A percentile compares a stretch with the other conserved stretches of the same genome.
Evolutionary conservation across 352 stramenopile genomes (phyloP).

Genomic region (Peronospora belbahrii): DNA sequence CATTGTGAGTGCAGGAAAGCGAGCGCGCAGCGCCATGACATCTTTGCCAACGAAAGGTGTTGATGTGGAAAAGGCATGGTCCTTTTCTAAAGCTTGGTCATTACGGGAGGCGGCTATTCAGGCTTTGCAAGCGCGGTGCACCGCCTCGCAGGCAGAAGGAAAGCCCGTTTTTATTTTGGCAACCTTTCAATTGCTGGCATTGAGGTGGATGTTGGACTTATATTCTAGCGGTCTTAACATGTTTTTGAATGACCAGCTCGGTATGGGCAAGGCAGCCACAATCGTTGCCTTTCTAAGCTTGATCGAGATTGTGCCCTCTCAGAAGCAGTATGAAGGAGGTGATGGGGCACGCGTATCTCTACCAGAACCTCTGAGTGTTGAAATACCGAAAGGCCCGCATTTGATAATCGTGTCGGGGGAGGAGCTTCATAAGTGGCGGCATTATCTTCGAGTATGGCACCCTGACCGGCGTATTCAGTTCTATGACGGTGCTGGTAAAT

Average conservation of each 20-base stretch:
- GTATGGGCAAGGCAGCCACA: conserved; percentile 78
- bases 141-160: conserved; percentile 15
- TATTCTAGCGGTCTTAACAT: conserved; percentile 56
- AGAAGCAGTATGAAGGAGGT: conserved; percentile 12
- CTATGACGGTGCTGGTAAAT: conserved; percentile 30
- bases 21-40: conserved; percentile 40
- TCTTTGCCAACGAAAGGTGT: conserved; percentile 9
- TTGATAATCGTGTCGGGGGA: conserved; percentile 70
- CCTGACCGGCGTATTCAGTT: conserved; percentile 47
- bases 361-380: not conserved
- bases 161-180: conserved; percentile 43
- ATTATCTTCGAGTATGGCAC: conserved; percentile 57
- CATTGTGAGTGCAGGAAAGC: conserved; percentile 38
- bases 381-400: conserved; percentile 36
- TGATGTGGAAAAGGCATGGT: conserved; percentile 7
- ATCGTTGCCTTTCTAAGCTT: conserved; percentile 68
- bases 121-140: conserved; percentile 23
- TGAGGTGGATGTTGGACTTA: conserved; percentile 79
- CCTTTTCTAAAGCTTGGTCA: conserved; percentile 7
- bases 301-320: conserved; percentile 31
- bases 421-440: conserved; percentile 76
- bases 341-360: not conserved
- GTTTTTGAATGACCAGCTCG: conserved; percentile 80
- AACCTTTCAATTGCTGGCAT: conserved; percentile 64
- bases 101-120: conserved; percentile 21